These are phyloP conservation scores for Nitzschia sp. DNA, from an alignment of 108 stramenopile genomes.

Conservation along the genomic window DNA sequence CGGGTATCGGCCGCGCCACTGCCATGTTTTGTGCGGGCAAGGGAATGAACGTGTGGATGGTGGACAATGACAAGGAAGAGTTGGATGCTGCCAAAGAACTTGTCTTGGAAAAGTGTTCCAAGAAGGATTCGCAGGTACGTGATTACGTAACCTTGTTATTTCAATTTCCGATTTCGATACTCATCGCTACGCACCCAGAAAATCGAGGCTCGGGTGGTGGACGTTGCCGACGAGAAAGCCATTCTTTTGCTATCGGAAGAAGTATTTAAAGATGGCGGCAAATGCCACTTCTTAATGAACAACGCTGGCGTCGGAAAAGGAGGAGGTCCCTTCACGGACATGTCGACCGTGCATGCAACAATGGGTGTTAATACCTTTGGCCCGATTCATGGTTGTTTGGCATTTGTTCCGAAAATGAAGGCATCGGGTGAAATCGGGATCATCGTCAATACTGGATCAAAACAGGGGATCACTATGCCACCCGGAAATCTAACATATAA, in stretches of 20 bases:
- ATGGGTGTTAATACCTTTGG: slow-evolving; percentile 57
- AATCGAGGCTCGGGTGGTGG: slow-evolving; percentile 36
- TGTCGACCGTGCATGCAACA: slow-evolving; percentile 27
- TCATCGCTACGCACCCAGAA: background rate
- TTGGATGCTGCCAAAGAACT: slow-evolving; percentile 33
- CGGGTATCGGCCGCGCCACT: slow-evolving; percentile 52
- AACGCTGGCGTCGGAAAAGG: slow-evolving; percentile 55
- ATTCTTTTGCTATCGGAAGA: slow-evolving; percentile 33
- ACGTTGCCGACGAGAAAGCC: slow-evolving; percentile 36
- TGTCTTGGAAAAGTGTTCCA: slow-evolving; percentile 7
- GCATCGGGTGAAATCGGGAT: slow-evolving; percentile 42
- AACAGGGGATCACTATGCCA: slow-evolving; percentile 69
- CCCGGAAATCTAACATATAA: slow-evolving; percentile 65
- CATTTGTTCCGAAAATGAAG: slow-evolving; percentile 64
- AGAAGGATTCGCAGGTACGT: slow-evolving; percentile 10
- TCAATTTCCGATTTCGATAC: background rate
- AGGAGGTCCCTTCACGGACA: slow-evolving; percentile 51
- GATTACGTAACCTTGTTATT: background rate
- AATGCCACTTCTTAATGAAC: slow-evolving; percentile 56
- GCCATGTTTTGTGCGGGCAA: slow-evolving; percentile 38
- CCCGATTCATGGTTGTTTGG: slow-evolving; percentile 57
- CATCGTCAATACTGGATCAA: slow-evolving; percentile 66
- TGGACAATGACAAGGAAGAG: slow-evolving; percentile 51
- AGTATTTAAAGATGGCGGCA: slow-evolving; percentile 36
- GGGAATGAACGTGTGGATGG: slow-evolving; percentile 61